A percentile compares a stretch with the other conserved stretches of the same genome.
phyloP scores from a whole-genome alignment of 1,139 yeast genomes.

The Eremothecium sinecaudum region DNA sequence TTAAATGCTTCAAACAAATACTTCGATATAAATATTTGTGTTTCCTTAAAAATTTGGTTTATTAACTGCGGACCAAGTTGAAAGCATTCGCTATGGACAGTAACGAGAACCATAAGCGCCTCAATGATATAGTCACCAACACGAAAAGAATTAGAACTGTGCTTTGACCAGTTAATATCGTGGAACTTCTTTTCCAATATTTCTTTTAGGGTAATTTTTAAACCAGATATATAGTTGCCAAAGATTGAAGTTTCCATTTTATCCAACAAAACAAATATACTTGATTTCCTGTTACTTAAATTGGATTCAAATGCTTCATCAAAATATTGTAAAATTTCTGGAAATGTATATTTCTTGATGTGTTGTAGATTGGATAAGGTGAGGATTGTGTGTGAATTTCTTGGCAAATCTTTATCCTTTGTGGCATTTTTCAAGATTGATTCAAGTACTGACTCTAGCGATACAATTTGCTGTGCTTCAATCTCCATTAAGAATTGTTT shows the following conservation, averaged over 20 bases:
- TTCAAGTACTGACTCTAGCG: constrained; percentile 43
- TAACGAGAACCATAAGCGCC: constrained; percentile 42
- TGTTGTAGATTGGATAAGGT: constrained; percentile 46
- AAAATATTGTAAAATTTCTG: constrained; percentile 39
- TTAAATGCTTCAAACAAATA: constrained; percentile 39
- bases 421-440: constrained; percentile 40
- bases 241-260: constrained; percentile 45
- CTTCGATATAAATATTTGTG: constrained; percentile 39
- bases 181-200: constrained; percentile 41
- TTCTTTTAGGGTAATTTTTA: constrained; percentile 41
- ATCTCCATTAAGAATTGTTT: constrained; percentile 37
- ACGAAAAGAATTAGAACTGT: constrained; percentile 33
- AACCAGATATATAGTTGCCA: constrained; percentile 42
- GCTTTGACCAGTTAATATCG: constrained; percentile 39
- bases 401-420: constrained; percentile 31
- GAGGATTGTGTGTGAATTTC: constrained; percentile 34
- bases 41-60: constrained; percentile 36
- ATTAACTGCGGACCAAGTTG: constrained; percentile 41
- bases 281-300: constrained; percentile 34
- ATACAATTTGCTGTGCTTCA: constrained; percentile 42
- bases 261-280: constrained; percentile 38
- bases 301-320: constrained; percentile 41
- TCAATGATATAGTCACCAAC: constrained; percentile 44
- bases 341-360: constrained; percentile 38
- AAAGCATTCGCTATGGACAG: constrained; percentile 43